Percentiles rank a stretch among this genome's conserved stretches.
These are phyloP conservation scores for Veloboletus limbatus DNA, from an alignment of 1,284 basidiomycete genomes.

Conservation along the genomic window DNA sequence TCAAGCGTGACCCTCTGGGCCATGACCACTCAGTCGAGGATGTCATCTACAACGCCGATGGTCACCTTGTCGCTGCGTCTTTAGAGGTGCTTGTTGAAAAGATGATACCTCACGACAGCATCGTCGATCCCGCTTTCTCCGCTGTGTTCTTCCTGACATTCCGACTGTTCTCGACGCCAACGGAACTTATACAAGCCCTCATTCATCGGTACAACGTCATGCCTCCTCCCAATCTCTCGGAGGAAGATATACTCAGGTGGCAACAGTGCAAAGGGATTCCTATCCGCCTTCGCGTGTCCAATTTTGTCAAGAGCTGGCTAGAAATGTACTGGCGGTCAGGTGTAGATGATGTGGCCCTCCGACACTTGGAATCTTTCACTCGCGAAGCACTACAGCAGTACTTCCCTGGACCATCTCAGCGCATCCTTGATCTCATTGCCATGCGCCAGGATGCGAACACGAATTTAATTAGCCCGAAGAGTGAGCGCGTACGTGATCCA, in stretches of 20 bases:
- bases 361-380: slow-evolving; percentile 61
- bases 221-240: slow-evolving; percentile 55
- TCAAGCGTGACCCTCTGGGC: slow-evolving; percentile 49
- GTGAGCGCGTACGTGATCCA: slow-evolving; percentile 63
- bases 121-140: slow-evolving; percentile 82
- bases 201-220: slow-evolving; percentile 80
- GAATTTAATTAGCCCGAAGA: slow-evolving; percentile 48
- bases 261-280: slow-evolving; percentile 84
- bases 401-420: slow-evolving; percentile 66
- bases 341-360: slow-evolving; percentile 61
- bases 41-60: slow-evolving; percentile 88
- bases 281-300: slow-evolving; percentile 85
- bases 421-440: slow-evolving; percentile 70
- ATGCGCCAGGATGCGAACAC: slow-evolving; percentile 48
- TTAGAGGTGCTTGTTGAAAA: slow-evolving; percentile 87
- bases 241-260: slow-evolving; percentile 73
- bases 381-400: slow-evolving; percentile 57
- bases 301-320: slow-evolving; percentile 92
- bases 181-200: slow-evolving; percentile 73
- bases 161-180: slow-evolving; percentile 85
- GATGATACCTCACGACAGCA: slow-evolving; percentile 93
- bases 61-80: slow-evolving; percentile 88
- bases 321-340: slow-evolving; percentile 84
- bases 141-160: slow-evolving; percentile 95
- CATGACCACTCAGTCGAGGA: slow-evolving; percentile 79